Percentiles rank a stretch among this genome's conserved stretches.
These are phyloP conservation scores for Ceriops decandra DNA, from an alignment of 345 rosid species.

Conservation along the genomic window DNA sequence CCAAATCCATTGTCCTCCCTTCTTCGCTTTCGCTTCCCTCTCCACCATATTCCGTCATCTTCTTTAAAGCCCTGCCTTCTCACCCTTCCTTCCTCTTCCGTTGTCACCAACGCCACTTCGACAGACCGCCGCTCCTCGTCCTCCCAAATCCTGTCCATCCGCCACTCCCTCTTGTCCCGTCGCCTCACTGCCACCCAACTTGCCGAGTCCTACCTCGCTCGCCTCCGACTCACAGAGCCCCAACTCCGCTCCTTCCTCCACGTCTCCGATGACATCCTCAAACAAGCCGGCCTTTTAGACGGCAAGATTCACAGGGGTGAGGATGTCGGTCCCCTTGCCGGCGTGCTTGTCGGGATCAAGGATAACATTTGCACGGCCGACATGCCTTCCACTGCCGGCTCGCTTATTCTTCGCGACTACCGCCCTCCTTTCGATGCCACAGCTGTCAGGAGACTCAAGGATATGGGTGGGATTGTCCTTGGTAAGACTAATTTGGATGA, in stretches of 20 bases:
- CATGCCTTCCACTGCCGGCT: slow-evolving; percentile 89
- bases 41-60: slow-evolving; percentile 24
- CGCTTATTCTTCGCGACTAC: slow-evolving; percentile 66
- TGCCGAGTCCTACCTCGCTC: slow-evolving; percentile 64
- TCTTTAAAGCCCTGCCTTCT: slow-evolving; percentile 22
- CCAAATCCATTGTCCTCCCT: not conserved
- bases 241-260: slow-evolving; percentile 77
- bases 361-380: slow-evolving; percentile 82
- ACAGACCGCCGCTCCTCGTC: slow-evolving; percentile 26
- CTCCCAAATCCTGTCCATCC: slow-evolving; percentile 68
- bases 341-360: slow-evolving; percentile 73
- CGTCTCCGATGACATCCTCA: slow-evolving; percentile 46
- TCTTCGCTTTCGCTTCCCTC: slow-evolving; percentile 41
- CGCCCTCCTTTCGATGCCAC: slow-evolving; percentile 82
- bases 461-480: slow-evolving; percentile 64
- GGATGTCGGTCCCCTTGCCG: slow-evolving; percentile 70
- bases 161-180: slow-evolving; percentile 72
- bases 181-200: slow-evolving; percentile 55
- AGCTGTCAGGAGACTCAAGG: slow-evolving; percentile 59
- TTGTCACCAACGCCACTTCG: slow-evolving; percentile 19
- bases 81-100: slow-evolving; percentile 13
- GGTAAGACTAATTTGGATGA: slow-evolving; percentile 95
- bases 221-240: slow-evolving; percentile 67
- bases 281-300: slow-evolving; percentile 54
- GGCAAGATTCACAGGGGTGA: slow-evolving; percentile 46